Conservation (phyloP, 2,329 filamentous ascomycete species). For the Fusarium sp. region DNA sequence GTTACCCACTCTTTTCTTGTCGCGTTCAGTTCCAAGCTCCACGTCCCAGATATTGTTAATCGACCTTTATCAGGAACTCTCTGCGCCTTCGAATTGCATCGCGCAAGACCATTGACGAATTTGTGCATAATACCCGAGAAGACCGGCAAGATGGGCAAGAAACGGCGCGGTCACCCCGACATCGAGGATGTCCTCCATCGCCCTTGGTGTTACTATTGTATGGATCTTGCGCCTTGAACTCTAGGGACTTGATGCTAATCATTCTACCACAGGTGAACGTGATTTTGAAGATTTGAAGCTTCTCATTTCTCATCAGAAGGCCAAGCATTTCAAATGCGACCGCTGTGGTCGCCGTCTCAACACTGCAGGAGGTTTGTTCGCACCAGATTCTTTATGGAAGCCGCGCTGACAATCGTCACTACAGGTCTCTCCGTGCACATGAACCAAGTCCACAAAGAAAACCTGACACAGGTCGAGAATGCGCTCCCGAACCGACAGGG, state of each 20-base stretch:
- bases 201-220: constrained; percentile 98
- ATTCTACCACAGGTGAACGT: constrained; percentile 74
- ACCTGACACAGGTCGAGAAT: constrained; percentile 88
- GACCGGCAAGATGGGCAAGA: constrained; percentile 78
- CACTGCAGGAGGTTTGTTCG: constrained; percentile 85
- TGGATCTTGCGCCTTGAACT: constrained; percentile 37
- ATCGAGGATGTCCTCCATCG: constrained; percentile 89
- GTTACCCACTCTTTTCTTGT: constrained; percentile 48
- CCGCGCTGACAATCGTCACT: constrained; percentile 30
- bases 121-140: background rate
- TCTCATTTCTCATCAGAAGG: constrained; percentile 96
- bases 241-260: constrained; percentile 44
- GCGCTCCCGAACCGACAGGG: constrained; percentile 87
- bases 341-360: constrained; percentile 89
- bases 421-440: constrained; percentile 93
- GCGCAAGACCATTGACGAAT: constrained; percentile 8
- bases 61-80: constrained; percentile 35
- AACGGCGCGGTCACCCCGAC: constrained; percentile 87
- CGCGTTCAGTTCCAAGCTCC: constrained; percentile 45
- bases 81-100: constrained; percentile 29
- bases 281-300: constrained; percentile 98
- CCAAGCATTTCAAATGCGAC: constrained; percentile 99
- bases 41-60: constrained; percentile 41
- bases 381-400: background rate
- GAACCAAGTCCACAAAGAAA: constrained; percentile 99